phyloP scores from a whole-genome alignment of 805 yeast genomes.

The Cyberlindnera mrakii region DNA sequence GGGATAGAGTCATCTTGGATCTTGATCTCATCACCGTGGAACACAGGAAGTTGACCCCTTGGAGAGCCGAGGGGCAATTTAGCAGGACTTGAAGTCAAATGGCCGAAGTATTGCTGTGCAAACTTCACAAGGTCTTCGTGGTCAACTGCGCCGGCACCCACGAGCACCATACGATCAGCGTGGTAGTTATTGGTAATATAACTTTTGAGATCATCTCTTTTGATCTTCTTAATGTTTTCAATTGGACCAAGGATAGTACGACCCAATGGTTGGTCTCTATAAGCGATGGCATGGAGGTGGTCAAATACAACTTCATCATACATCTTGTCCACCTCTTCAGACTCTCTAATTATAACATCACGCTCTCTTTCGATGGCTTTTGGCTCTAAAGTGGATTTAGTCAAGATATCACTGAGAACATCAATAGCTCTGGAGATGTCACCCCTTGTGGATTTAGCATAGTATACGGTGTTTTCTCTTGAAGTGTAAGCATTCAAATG shows the following conservation, averaged over 20 bases:
- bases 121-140: slow-evolving; percentile 75
- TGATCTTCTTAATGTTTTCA: slow-evolving; percentile 75
- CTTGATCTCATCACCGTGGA: slow-evolving; percentile 81
- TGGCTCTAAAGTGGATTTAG: slow-evolving; percentile 75
- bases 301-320: slow-evolving; percentile 98
- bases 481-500: slow-evolving; percentile 98
- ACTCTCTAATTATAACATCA: slow-evolving; percentile 91
- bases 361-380: slow-evolving; percentile 91
- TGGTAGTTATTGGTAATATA: slow-evolving; percentile 85
- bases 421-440: slow-evolving; percentile 86
- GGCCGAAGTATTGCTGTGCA: slow-evolving; percentile 75
- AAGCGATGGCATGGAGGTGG: slow-evolving; percentile 89
- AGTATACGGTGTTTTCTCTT: slow-evolving; percentile 94
- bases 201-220: slow-evolving; percentile 65
- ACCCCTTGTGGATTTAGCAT: slow-evolving; percentile 76
- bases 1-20: slow-evolving; percentile 80
- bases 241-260: slow-evolving; percentile 95
- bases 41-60: slow-evolving; percentile 63
- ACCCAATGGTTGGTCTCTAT: slow-evolving; percentile 87
- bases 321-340: slow-evolving; percentile 97
- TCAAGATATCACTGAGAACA: slow-evolving; percentile 82
- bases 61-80: slow-evolving; percentile 67
- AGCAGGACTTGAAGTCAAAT: slow-evolving; percentile 45
- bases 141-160: slow-evolving; percentile 90
- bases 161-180: slow-evolving; percentile 97